Evolutionary conservation across 2,329 filamentous ascomycete species (phyloP).

Genomic region (Escovopsis sp.): DNA sequence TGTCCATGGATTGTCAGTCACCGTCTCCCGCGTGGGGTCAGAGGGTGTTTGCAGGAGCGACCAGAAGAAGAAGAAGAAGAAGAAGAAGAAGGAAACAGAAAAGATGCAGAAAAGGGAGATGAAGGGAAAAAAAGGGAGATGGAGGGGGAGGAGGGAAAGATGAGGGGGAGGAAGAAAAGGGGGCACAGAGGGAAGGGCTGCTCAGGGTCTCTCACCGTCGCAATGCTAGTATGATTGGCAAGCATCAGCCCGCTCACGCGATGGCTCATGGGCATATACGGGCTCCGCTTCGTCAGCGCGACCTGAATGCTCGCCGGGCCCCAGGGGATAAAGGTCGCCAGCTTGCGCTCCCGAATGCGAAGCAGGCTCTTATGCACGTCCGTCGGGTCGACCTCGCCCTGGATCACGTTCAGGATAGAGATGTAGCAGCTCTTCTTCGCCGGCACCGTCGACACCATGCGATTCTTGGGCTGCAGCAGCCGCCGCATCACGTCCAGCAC

Average conservation of each 20-base stretch:
- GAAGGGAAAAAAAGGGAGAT: no score
- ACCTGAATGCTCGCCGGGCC: constrained; percentile 96
- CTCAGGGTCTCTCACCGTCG: constrained; percentile 43
- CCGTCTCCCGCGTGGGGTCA: no score
- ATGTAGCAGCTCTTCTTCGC: constrained; percentile 98
- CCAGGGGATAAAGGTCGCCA: constrained; percentile 97
- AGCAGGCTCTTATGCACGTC: constrained; percentile 97
- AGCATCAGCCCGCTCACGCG: constrained; percentile 94
- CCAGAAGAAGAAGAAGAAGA: no score
- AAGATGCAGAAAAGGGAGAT: no score
- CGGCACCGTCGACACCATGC: constrained; percentile 94
- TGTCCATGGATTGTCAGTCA: neutral
- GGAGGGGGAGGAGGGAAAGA: no score
- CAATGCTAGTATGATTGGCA: constrained; percentile 94
- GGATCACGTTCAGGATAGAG: constrained; percentile 96
- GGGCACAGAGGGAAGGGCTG: constrained; percentile 3
- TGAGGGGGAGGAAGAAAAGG: neutral
- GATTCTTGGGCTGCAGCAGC: constrained; percentile 91
- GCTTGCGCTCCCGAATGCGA: constrained; percentile 80
- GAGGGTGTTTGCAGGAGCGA: no score
- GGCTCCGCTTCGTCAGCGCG: constrained; percentile 87
- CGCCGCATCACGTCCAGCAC: constrained; percentile 95
- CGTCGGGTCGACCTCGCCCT: constrained; percentile 93
- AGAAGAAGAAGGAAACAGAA: no score
- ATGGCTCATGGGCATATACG: constrained; percentile 86